Base-by-base conservation (phyloP, 2,329 filamentous ascomycete genomes). In the Trichophyton rubrum region DNA sequence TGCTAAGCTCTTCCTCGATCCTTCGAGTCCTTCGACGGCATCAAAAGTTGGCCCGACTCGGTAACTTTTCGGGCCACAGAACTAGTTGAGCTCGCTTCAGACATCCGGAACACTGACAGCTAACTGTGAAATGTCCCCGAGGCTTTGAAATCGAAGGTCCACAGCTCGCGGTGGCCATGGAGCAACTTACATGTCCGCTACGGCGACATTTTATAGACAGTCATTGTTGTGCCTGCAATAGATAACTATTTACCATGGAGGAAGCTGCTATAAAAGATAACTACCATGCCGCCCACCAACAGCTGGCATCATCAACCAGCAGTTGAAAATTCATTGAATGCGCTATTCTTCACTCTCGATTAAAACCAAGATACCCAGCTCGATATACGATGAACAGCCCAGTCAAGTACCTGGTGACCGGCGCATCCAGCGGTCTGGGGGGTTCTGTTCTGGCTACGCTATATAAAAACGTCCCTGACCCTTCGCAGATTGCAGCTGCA, bases 401-500 rank as follows among this genome's bases (percentile, higher is more conserved):
- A 27, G 45, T 72, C 35, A 73, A 73, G 61, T 75, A 73, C 61
- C 71, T 75, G 59, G 65, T 75, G 30, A 72, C 69, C 17, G 73
- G 73, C 4, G 72, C 70, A 5, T 74, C 73, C 1, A 72, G 73
- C 24, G 73, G 71, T 3, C 70, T 74, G 0, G 73, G 73, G 17
- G 65, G 67, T 3, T 66, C 67, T 33, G 68, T 74, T 11, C 66
- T 75, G 1, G 63, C 66, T 9, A 69, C 74, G 57, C 66, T 75
- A 13, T 65, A 66, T 59, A 66, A 65, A 13, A 67, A 70, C 22
- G 68, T 79, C 33, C 72, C 77, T 2, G 49, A 61, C 22, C 62
- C 74, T 35, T 68, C 76, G n/a, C 70, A 77, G 63, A 71, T 82
- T 66, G 73, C 80, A 61, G 77, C 80, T 41, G 76, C 80, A 40